These are phyloP conservation scores for Skeletonema menzelii DNA, from an alignment of 108 stramenopile genomes.

Conservation along the genomic window DNA sequence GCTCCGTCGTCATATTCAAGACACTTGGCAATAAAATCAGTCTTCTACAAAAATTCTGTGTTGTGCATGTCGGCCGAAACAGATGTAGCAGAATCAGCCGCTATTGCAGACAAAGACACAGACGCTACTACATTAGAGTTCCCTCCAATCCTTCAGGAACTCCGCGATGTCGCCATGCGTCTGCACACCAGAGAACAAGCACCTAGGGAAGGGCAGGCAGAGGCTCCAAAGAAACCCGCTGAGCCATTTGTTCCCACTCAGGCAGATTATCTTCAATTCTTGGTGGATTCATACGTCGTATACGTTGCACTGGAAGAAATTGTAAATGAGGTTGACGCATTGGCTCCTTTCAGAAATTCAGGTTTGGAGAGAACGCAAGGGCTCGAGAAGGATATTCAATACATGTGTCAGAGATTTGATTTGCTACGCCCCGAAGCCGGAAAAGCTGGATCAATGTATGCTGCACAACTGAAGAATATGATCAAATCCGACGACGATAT, in stretches of 20 bases:
- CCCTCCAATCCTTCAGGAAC: constrained; percentile 53
- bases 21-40: neutral
- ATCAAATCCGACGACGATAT: constrained; percentile 48
- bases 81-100: neutral
- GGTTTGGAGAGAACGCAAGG: constrained; percentile 81
- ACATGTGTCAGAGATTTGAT: constrained; percentile 71
- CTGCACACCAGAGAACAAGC: constrained; percentile 89
- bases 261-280: constrained; percentile 73
- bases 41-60: neutral
- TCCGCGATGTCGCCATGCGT: constrained; percentile 90
- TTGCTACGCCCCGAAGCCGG: constrained; percentile 56
- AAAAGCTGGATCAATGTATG: constrained; percentile 58
- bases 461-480: constrained; percentile 53
- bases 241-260: constrained; percentile 68
- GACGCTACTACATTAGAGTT: neutral
- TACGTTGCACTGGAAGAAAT: constrained; percentile 84
- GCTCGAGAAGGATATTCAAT: constrained; percentile 84
- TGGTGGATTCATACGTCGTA: constrained; percentile 82
- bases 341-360: constrained; percentile 72
- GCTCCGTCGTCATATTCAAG: neutral
- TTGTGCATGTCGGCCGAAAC: constrained; percentile 19
- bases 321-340: constrained; percentile 54
- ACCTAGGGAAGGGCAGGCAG: constrained; percentile 85
- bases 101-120: neutral
- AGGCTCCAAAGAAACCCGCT: constrained; percentile 31